A percentile compares a stretch with the other conserved stretches of the same genome.
These are phyloP conservation scores for Cladosporium sp. DNA, from an alignment of 2,329 filamentous ascomycete genomes.

Conservation along the genomic window DNA sequence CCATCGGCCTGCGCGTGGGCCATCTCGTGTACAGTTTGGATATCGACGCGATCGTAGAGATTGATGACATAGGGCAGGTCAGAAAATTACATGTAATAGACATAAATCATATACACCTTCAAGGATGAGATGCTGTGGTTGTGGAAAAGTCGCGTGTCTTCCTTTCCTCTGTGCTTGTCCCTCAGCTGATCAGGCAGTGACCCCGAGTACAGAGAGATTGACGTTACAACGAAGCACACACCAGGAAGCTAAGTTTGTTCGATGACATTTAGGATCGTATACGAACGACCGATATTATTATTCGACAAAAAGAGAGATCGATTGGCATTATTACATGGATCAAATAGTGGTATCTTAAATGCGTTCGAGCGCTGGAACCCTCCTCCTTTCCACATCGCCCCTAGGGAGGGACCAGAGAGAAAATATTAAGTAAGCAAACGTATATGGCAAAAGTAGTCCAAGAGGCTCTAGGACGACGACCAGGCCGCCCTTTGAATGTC, in stretches of 20 bases:
- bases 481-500: conserved; percentile 14
- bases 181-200: background rate
- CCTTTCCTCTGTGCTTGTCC: background rate
- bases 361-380: background rate
- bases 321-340: conserved; percentile 1
- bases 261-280: background rate
- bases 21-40: background rate
- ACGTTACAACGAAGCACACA: background rate
- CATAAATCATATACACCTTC: background rate
- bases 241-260: background rate
- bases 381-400: background rate
- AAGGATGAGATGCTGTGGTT: background rate
- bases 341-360: conserved; percentile 3
- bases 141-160: background rate
- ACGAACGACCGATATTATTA: background rate
- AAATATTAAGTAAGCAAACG: background rate
- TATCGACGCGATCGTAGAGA: background rate
- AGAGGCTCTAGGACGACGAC: background rate
- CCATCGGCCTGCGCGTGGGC: background rate
- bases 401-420: background rate
- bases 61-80: background rate
- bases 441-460: background rate
- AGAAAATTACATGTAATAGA: background rate
- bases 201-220: background rate
- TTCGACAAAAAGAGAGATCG: background rate